These are phyloP conservation scores for Fraxinus platypoda DNA, from an alignment of 305 asterid genomes.

Conservation along the genomic window DNA sequence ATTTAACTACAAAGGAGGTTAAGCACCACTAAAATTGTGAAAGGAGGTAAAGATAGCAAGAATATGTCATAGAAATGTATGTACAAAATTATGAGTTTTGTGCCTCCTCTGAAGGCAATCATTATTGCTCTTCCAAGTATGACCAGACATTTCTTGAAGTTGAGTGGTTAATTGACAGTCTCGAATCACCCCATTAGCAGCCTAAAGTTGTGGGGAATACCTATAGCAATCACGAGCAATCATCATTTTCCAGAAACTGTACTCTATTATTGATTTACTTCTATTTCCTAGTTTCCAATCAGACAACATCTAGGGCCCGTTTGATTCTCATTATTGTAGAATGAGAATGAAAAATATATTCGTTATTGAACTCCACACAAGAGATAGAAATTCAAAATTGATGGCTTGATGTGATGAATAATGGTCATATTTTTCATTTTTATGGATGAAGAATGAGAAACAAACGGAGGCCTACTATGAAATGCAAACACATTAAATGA, in stretches of 20 bases:
- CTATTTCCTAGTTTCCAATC: neutral
- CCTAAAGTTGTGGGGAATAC: neutral
- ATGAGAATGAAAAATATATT: no score
- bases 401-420: no score
- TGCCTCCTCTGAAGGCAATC: neutral
- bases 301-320: neutral
- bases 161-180: neutral
- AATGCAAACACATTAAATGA: neutral
- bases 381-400: no score
- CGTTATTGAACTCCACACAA: no score
- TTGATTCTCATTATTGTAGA: no score
- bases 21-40: slow-evolving; percentile 1
- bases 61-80: neutral
- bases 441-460: no score
- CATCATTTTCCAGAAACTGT: neutral
- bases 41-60: neutral
- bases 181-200: neutral
- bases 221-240: neutral
- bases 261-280: neutral
- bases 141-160: neutral
- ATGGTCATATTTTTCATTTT: no score
- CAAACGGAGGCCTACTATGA: no score
- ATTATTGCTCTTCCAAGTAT: neutral
- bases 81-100: neutral
- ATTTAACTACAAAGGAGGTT: neutral